Evolutionary conservation across 2,329 filamentous ascomycete species (phyloP).

Genomic region (Arthrobotrys sinensis): DNA sequence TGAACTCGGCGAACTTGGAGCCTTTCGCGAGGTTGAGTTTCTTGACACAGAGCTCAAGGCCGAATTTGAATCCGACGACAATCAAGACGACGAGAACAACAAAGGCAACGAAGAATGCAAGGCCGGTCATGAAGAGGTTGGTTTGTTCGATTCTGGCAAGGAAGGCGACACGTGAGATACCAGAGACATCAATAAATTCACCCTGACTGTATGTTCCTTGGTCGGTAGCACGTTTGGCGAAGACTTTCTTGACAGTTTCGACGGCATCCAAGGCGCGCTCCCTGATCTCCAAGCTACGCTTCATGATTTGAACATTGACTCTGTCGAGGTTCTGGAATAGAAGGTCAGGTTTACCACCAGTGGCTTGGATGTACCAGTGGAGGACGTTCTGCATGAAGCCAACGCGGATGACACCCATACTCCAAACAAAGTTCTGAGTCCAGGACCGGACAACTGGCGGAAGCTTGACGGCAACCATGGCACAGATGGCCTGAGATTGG

Average conservation of each 20-base stretch:
- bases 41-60: constrained; percentile 82
- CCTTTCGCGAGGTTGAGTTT: constrained; percentile 80
- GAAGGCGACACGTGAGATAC: constrained; percentile 92
- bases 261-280: constrained; percentile 67
- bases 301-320: constrained; percentile 88
- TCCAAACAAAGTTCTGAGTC: constrained; percentile 99
- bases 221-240: constrained; percentile 47
- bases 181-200: constrained; percentile 75
- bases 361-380: constrained; percentile 96
- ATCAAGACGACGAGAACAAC: constrained; percentile 80
- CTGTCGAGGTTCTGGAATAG: constrained; percentile 81
- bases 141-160: constrained; percentile 86
- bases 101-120: constrained; percentile 90
- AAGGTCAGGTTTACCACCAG: constrained; percentile 85
- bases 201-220: constrained; percentile 59
- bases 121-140: constrained; percentile 92
- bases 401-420: constrained; percentile 92
- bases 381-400: constrained; percentile 89
- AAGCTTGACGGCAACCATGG: constrained; percentile 83
- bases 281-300: constrained; percentile 69
- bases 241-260: constrained; percentile 68
- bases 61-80: constrained; percentile 83
- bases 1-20: constrained; percentile 92
- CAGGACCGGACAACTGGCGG: constrained; percentile 91
- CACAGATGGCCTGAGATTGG: constrained; percentile 92